Conservation (phyloP, 495 filamentous ascomycete genomes). For the Hyaloscypha variabilis region DNA sequence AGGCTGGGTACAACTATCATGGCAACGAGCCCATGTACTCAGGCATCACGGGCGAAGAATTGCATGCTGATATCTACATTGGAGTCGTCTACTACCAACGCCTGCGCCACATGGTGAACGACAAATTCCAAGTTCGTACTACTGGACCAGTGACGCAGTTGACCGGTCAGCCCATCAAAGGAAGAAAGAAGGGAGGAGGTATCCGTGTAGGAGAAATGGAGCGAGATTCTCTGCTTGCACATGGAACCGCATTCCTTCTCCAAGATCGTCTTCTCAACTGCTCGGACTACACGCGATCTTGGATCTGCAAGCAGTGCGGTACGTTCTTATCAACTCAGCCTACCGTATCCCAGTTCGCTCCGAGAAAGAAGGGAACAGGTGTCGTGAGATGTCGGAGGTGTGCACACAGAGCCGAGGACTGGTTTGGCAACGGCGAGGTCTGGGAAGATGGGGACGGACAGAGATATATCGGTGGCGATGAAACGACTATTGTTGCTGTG, state of each 20-base stretch:
- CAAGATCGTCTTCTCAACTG: slow-evolving; percentile 97
- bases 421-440: slow-evolving; percentile 66
- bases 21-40: slow-evolving; percentile 98
- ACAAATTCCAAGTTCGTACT: slow-evolving; percentile 98
- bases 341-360: slow-evolving; percentile 62
- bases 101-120: slow-evolving; percentile 98
- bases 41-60: slow-evolving; percentile 92
- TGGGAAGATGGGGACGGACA: slow-evolving; percentile 91
- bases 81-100: slow-evolving; percentile 98
- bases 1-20: slow-evolving; percentile 96
- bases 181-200: slow-evolving; percentile 92
- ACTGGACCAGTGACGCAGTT: slow-evolving; percentile 87
- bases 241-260: slow-evolving; percentile 91
- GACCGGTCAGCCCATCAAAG: slow-evolving; percentile 96
- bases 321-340: slow-evolving; percentile 84
- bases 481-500: slow-evolving; percentile 89
- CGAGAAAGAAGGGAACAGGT: slow-evolving; percentile 52
- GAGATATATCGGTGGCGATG: slow-evolving; percentile 81
- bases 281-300: slow-evolving; percentile 83
- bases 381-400: slow-evolving; percentile 85
- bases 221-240: slow-evolving; percentile 89
- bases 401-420: slow-evolving; percentile 61
- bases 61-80: slow-evolving; percentile 94
- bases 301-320: slow-evolving; percentile 87
- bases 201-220: slow-evolving; percentile 99